Conservation (phyloP, 805 yeast species). For the Phaffomyces thermotolerans region DNA sequence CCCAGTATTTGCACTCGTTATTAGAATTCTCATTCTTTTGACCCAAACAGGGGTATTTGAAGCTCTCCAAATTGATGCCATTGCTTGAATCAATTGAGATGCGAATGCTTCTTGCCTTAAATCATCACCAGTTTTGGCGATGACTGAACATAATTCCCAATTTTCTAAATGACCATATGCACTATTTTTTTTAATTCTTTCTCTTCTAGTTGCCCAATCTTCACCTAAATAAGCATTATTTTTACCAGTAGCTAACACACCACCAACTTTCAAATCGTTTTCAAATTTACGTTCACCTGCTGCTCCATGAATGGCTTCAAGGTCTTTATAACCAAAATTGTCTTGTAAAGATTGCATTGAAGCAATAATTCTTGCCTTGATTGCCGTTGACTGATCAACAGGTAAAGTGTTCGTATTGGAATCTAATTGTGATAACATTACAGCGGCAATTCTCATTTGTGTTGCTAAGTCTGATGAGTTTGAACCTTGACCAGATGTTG, state of each 20-base stretch:
- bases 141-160: constrained; percentile 94
- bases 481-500: constrained; percentile 1
- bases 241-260: constrained; percentile 34
- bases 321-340: constrained; percentile 46
- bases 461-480: constrained; percentile 49
- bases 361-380: constrained; percentile 60
- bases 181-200: constrained; percentile 70
- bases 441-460: constrained; percentile 94
- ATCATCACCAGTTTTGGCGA: constrained; percentile 95
- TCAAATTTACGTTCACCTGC: constrained; percentile 91
- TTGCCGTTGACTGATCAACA: constrained; percentile 53
- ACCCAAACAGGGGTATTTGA: constrained; percentile 78
- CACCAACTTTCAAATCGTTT: constrained; percentile 84
- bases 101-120: constrained; percentile 97
- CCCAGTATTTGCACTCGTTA: constrained; percentile 87
- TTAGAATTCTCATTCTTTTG: constrained; percentile 83
- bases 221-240: constrained; percentile 67
- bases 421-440: constrained; percentile 88
- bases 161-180: constrained; percentile 79
- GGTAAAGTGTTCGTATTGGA: constrained; percentile 45
- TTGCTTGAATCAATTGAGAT: constrained; percentile 83
- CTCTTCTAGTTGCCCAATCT: constrained; percentile 83
- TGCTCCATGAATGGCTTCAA: constrained; percentile 49
- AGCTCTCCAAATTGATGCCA: constrained; percentile 76
- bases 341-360: constrained; percentile 75